Conservation (phyloP, 768 basidiomycete species). For the Daedaleopsis sinensis region DNA sequence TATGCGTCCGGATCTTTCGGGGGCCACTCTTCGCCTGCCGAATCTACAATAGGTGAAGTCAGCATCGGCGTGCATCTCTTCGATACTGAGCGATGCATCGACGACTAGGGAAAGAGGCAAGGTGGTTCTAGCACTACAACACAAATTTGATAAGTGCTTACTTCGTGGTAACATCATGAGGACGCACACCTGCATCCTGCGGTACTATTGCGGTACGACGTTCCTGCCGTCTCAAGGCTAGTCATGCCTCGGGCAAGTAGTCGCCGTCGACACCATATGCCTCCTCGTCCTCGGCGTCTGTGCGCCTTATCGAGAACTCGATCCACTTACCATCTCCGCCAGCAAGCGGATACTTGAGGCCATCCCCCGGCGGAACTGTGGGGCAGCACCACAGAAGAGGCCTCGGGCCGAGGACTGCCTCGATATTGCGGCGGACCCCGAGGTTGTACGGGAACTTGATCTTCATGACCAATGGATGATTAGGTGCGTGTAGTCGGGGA, state of each 20-base stretch:
- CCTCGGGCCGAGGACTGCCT: slow-evolving; percentile 75
- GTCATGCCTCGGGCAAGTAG: slow-evolving; percentile 13
- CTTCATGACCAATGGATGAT: slow-evolving; percentile 37
- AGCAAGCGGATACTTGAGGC: slow-evolving; percentile 76
- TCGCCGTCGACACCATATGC: slow-evolving; percentile 13
- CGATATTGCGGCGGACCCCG: slow-evolving; percentile 71
- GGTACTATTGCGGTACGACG: background rate
- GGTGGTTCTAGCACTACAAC: background rate
- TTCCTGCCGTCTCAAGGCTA: too few relatives aligned
- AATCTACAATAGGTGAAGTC: slow-evolving; percentile 33
- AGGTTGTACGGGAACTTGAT: slow-evolving; percentile 94
- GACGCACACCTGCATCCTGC: slow-evolving; percentile 14
- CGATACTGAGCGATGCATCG: background rate
- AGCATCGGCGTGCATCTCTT: background rate
- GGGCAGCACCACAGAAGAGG: slow-evolving; percentile 89
- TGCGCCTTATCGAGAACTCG: slow-evolving; percentile 35
- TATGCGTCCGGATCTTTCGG: slow-evolving; percentile 59
- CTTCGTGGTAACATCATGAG: slow-evolving; percentile 6
- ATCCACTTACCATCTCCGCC: slow-evolving; percentile 77
- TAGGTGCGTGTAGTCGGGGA: background rate
- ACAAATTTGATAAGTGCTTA: slow-evolving; percentile 19
- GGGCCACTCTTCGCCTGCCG: slow-evolving; percentile 62
- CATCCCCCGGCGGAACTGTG: slow-evolving; percentile 62
- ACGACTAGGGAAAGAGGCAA: background rate
- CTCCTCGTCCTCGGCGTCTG: background rate